These are phyloP conservation scores for Tilletia indica DNA, from an alignment of 1,284 basidiomycete species.

Conservation along the genomic window DNA sequence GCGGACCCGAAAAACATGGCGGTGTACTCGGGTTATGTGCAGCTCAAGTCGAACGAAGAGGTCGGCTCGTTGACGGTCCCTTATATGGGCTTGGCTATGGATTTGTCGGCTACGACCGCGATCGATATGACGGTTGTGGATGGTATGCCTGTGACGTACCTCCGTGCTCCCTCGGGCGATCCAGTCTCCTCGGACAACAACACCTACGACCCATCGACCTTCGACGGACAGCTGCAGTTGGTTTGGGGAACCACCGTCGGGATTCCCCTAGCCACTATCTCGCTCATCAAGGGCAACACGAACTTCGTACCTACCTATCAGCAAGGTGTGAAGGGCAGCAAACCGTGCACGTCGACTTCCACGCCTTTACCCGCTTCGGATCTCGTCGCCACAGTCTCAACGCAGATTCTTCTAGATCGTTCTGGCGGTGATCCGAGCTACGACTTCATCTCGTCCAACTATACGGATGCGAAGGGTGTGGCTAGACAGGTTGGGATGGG, in stretches of 20 bases:
- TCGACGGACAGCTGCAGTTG: background rate
- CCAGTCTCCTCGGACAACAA: slow-evolving; percentile 28
- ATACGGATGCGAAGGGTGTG: background rate
- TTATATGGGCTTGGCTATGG: slow-evolving; percentile 63
- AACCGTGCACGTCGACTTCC: no score
- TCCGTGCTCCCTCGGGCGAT: slow-evolving; percentile 21
- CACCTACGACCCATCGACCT: background rate
- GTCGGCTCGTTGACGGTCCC: slow-evolving; percentile 1
- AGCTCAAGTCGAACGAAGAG: background rate
- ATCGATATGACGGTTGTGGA: slow-evolving; percentile 27
- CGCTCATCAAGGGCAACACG: background rate
- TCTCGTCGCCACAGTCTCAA: background rate
- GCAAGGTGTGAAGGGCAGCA: background rate
- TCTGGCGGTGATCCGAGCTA: background rate
- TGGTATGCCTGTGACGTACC: slow-evolving; percentile 28
- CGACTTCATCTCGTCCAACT: background rate
- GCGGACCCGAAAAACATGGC: slow-evolving; percentile 62
- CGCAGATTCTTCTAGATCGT: background rate
- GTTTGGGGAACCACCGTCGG: background rate
- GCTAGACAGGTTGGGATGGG: slow-evolving; percentile 62
- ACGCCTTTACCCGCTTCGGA: background rate
- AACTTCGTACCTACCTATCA: background rate
- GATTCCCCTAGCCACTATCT: background rate
- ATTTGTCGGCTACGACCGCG: slow-evolving; percentile 59
- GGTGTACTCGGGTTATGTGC: slow-evolving; percentile 57